Conservation (phyloP, 192 early-diverging fungal species). For the Linnemannia schmuckeri region DNA sequence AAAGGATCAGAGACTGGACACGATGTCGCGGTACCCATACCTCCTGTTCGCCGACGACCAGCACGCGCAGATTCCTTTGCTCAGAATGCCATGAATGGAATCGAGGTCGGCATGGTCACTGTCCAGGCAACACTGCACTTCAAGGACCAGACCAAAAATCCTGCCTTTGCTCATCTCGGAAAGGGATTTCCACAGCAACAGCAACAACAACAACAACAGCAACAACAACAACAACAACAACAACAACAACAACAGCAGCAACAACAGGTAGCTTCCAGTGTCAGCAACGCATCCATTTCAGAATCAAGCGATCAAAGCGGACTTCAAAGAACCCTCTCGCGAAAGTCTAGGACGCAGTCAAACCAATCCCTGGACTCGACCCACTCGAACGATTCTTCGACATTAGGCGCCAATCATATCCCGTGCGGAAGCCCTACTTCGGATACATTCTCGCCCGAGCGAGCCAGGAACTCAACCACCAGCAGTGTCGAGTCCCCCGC, state of each 20-base stretch:
- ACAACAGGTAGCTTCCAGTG: background rate
- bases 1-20: slow-evolving; percentile 25
- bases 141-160: slow-evolving; percentile 44
- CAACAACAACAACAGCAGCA: background rate
- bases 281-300: background rate
- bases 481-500: background rate
- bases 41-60: slow-evolving; percentile 15
- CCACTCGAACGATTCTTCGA: slow-evolving; percentile 14
- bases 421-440: background rate
- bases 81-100: slow-evolving; percentile 44
- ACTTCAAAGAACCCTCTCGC: background rate
- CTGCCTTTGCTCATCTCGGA: slow-evolving; percentile 42
- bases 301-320: background rate
- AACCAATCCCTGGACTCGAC: slow-evolving; percentile 20
- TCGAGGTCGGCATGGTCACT: slow-evolving; percentile 49
- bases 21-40: slow-evolving; percentile 13
- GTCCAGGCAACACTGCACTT: slow-evolving; percentile 45
- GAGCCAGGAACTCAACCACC: background rate
- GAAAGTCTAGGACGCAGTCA: slow-evolving; percentile 11
- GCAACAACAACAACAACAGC: background rate
- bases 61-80: slow-evolving; percentile 35
- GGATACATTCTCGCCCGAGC: background rate
- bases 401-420: slow-evolving; percentile 7
- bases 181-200: background rate
- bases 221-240: background rate